Evolutionary conservation across 768 basidiomycete genomes (phyloP).

Genomic region (Sistotremastrum niveocremeum): DNA sequence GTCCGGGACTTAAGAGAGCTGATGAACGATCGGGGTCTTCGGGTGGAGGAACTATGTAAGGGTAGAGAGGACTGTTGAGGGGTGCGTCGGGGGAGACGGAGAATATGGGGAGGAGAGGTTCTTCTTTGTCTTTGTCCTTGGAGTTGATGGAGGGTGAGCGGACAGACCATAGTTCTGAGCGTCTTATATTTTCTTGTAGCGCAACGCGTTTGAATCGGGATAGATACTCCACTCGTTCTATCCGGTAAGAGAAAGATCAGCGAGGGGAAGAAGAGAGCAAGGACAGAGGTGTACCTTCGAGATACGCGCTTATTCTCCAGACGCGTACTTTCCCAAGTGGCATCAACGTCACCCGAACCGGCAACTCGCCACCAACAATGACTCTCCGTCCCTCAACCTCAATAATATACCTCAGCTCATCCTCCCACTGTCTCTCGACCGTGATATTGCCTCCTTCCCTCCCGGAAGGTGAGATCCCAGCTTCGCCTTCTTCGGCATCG

Average conservation of each 20-base stretch:
- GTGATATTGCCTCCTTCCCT: slow-evolving; percentile 37
- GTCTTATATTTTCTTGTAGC: slow-evolving; percentile 51
- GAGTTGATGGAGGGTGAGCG: slow-evolving; percentile 38
- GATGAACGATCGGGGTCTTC: slow-evolving; percentile 45
- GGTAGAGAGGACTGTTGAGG: slow-evolving; percentile 50
- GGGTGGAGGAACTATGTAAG: slow-evolving; percentile 26
- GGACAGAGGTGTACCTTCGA: slow-evolving; percentile 55
- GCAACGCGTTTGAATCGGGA: slow-evolving; percentile 52
- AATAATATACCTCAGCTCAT: slow-evolving; percentile 72
- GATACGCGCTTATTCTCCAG: slow-evolving; percentile 50
- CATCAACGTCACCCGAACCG: slow-evolving; percentile 67
- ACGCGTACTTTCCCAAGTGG: slow-evolving; percentile 77
- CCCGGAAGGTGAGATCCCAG: neutral
- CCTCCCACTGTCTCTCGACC: slow-evolving; percentile 85
- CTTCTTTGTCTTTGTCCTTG: slow-evolving; percentile 30
- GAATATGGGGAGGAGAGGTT: slow-evolving; percentile 65
- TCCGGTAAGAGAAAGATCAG: slow-evolving; percentile 12
- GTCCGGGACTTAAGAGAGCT: slow-evolving; percentile 62
- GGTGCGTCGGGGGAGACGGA: slow-evolving; percentile 54
- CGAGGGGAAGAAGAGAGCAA: neutral
- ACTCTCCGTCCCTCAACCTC: slow-evolving; percentile 62
- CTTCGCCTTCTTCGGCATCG: slow-evolving; percentile 33
- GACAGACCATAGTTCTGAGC: slow-evolving; percentile 31
- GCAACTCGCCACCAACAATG: slow-evolving; percentile 70
- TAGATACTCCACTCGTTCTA: slow-evolving; percentile 77